These are phyloP conservation scores for Claviceps capensis DNA, from an alignment of 2,329 filamentous ascomycete species.

Conservation along the genomic window DNA sequence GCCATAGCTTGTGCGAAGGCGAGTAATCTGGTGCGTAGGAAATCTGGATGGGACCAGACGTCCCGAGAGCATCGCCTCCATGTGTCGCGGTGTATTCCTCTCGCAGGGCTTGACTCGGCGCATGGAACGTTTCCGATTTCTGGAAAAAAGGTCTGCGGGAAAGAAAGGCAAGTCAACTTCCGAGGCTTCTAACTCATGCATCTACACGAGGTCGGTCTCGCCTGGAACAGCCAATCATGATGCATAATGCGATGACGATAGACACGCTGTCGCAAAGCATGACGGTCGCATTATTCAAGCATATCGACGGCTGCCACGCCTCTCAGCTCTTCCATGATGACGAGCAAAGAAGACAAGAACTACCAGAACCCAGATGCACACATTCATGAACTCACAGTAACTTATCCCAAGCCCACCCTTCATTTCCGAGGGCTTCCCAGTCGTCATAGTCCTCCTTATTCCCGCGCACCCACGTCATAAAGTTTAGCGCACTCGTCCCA, in stretches of 20 bases:
- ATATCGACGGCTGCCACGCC: too few relatives aligned
- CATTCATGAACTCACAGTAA: conserved; percentile 16
- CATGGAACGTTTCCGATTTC: conserved; percentile 33
- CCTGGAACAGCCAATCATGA: too few relatives aligned
- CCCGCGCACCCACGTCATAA: conserved; percentile 39
- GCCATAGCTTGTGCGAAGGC: conserved; percentile 30
- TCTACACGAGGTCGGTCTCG: too few relatives aligned
- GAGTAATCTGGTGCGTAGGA: conserved; percentile 29
- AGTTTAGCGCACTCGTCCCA: conserved; percentile 47
- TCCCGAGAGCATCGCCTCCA: conserved; percentile 27
- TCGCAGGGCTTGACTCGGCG: conserved; percentile 20
- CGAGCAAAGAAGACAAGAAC: too few relatives aligned
- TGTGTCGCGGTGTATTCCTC: conserved; percentile 23
- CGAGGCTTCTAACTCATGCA: too few relatives aligned
- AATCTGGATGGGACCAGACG: conserved; percentile 32
- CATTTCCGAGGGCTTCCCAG: conserved; percentile 44
- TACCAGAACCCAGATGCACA: neutral
- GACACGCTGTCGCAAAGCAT: too few relatives aligned
- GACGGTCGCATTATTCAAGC: too few relatives aligned
- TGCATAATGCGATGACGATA: too few relatives aligned
- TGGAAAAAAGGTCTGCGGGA: conserved; percentile 33
- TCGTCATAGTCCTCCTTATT: conserved; percentile 36
- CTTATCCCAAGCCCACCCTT: conserved; percentile 41
- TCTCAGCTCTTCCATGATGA: too few relatives aligned
- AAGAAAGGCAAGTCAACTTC: neutral